Evolutionary conservation across 768 basidiomycete species (phyloP), one percentile per base, ranked within the genome.

Genomic region (Myochromella boudieri): DNA sequence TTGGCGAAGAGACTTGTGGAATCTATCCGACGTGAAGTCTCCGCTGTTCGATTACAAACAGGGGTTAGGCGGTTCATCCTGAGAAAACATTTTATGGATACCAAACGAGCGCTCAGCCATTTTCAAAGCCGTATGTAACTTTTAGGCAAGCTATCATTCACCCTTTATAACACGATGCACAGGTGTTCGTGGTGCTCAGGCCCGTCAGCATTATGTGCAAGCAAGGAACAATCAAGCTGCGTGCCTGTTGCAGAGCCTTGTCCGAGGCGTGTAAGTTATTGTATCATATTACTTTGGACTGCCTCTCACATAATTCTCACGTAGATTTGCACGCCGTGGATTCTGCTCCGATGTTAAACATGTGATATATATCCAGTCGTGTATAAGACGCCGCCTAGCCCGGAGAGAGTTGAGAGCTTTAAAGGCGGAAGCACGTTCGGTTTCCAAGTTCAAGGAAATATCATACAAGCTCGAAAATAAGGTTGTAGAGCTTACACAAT

Each of bases 381-480:
- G 94, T 60, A 71, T 95, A 39, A 89, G 97, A 33, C 89, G 95
- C 21, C 85, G 90, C 34, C 70, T 88, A 39, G 97, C 97, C 17
- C 82, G 85, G 48, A 87, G 84, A 55, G 84, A 97, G 62, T 81
- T 99, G 53, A 89, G 87, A 58, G 72, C 70, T 8, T 81, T 99
- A 53, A 86, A 80, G 60, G 80, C 85, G 6, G 97, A 99, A 67
- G 97, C 97, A 5, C 91, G 94, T 42, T 98, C 97, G 1, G 95
- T 95, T 22, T 89, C 91, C 56, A 97, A 94, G 63, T 97, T 95
- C 82, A 97, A 97, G 71, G 94, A 97, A 69, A 97, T 95, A 55
- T 97, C 95, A 0, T 98, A 98, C 62, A 84, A 82, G 56, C 77
- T 99, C 46, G 97, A 99, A 72, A 99, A 98, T 77, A 99, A 98